Evolutionary conservation across 1,139 yeast species (phyloP), one percentile per base, ranked within the genome.

Genomic region (Pichia sp.): DNA sequence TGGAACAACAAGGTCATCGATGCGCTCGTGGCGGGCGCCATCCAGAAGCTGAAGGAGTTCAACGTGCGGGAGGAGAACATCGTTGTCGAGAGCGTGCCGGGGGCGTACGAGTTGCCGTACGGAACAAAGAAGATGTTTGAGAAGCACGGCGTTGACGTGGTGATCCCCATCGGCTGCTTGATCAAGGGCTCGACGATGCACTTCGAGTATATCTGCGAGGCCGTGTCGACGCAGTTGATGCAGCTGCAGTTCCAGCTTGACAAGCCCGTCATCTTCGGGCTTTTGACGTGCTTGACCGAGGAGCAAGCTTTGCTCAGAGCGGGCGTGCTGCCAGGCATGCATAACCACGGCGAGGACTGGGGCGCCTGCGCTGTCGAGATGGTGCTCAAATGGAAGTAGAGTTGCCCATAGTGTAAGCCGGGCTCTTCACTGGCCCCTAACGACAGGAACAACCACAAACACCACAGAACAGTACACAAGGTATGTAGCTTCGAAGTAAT

Each of bases 351-450:
- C 60, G 90, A 82, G 67, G 98, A 93, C 72, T 93, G 98, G 98
- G 99, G 96, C 64, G 93, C 95, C 47, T 97, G 97, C 57, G 98
- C 98, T n/a, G 96, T 93, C 42, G 99, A 93, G 75, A 92, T 90
- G 98, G 84, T 85, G 11, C 61, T 76, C 46, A 87, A 87, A 59
- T 77, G 61, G 49, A 45, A 38, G 36, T 46, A 34, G 16, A 13
- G 11, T 19, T 13, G 11, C 10, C 44, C 19, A 7, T 8, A 38
- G 15, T n/a, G n/a, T n/a, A n/a, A n/a, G n/a, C n/a, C n/a, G n/a
- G n/a, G n/a, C n/a, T n/a, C n/a, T n/a, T n/a, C n/a, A n/a, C n/a
- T 4, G 6, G 26, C n/a, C 26, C 26, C 19, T 40, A 31, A 40
- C 26, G 34, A 31, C n/a, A n/a, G n/a, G n/a, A n/a, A n/a, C n/a